A percentile compares a stretch with the other conserved stretches of the same genome.
phyloP scores from a whole-genome alignment of 352 stramenopile genomes.

The Phytopythium delawarense region DNA sequence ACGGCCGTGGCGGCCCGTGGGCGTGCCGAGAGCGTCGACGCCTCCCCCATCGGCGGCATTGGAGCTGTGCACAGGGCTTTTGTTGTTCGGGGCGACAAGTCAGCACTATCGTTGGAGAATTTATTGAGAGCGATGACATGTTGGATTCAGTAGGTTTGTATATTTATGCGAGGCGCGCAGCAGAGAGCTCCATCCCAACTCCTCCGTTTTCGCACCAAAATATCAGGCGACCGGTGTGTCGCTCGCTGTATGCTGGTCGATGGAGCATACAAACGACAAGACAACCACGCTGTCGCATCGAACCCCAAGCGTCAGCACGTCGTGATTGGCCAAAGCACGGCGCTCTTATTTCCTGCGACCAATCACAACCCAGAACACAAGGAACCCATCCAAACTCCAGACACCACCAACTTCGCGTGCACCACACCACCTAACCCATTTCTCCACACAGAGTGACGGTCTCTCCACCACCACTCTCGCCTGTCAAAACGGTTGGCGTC shows the following conservation, averaged over 20 bases:
- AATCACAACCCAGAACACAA: not conserved
- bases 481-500: not conserved
- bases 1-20: not conserved
- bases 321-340: not conserved
- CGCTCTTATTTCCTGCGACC: not conserved
- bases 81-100: not conserved
- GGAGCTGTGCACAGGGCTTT: not conserved
- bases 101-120: no score
- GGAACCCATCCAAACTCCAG: not conserved
- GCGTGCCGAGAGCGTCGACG: not conserved
- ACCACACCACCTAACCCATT: not conserved
- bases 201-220: not conserved
- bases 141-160: no score
- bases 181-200: not conserved
- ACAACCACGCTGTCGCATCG: not conserved
- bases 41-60: slow-evolving; percentile 5
- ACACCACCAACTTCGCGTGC: not conserved
- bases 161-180: no score
- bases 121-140: no score
- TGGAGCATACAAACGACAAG: slow-evolving; percentile 3
- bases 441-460: not conserved
- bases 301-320: not conserved
- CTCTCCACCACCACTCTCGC: not conserved
- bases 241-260: no score
- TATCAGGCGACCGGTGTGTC: not conserved